phyloP scores from a whole-genome alignment of 2,329 filamentous ascomycete species.

The Nothopassalora personata region DNA sequence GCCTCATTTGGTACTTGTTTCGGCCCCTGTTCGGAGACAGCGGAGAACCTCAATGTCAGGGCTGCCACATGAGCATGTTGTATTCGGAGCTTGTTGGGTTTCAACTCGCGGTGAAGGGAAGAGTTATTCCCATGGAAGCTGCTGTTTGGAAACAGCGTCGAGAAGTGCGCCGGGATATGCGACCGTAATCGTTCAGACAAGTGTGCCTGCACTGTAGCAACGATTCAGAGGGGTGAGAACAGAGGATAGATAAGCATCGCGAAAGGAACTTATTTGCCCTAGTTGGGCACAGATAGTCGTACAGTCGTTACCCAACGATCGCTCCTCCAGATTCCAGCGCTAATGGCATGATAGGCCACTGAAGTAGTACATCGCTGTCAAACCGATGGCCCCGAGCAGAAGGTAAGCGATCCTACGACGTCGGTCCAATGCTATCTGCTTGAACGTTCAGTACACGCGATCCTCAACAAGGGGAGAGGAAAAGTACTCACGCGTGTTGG shows the following conservation, averaged over 20 bases:
- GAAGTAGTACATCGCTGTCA: conserved; percentile 1
- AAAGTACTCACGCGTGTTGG: background rate
- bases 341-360: background rate
- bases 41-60: background rate
- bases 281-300: background rate
- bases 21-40: background rate
- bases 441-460: background rate
- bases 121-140: no score
- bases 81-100: no score
- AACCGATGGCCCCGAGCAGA: background rate
- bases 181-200: no score
- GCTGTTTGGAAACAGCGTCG: no score
- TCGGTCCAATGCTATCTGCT: background rate
- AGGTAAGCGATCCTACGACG: background rate
- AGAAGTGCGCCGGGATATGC: no score
- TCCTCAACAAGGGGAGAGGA: background rate
- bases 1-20: background rate
- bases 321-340: background rate
- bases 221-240: no score
- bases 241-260: no score
- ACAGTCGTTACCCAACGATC: background rate
- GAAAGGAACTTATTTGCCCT: background rate
- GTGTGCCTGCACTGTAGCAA: no score
- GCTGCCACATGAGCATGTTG: background rate
- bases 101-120: no score